Conservation (phyloP, 371 early-diverging fungal genomes). For the Umbelopsis sp. region DNA sequence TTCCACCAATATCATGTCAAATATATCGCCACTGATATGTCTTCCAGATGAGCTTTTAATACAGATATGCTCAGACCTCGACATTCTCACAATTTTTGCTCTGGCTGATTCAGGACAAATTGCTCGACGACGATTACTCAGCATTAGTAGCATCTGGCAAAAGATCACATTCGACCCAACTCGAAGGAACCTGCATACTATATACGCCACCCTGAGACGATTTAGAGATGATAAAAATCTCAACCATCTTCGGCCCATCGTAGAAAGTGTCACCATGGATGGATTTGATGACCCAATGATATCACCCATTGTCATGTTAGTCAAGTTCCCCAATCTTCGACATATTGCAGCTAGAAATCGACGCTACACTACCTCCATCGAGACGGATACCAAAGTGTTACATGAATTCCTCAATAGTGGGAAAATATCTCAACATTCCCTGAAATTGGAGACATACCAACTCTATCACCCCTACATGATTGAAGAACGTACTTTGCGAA, state of each 20-base stretch:
- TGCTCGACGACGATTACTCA: conserved; percentile 9
- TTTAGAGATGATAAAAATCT: conserved; percentile 28
- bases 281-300: conserved; percentile 41
- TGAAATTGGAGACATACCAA: conserved; percentile 33
- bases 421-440: conserved; percentile 25
- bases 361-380: conserved; percentile 40
- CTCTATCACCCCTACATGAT: conserved; percentile 46
- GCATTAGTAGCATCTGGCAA: conserved; percentile 33
- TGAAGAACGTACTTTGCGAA: conserved; percentile 32
- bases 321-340: conserved; percentile 44
- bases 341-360: conserved; percentile 38
- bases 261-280: conserved; percentile 48
- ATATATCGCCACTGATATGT: not conserved
- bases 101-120: not conserved
- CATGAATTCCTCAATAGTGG: conserved; percentile 39
- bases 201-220: conserved; percentile 48
- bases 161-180: conserved; percentile 37
- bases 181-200: conserved; percentile 26
- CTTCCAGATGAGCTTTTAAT: conserved; percentile 3
- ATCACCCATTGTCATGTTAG: conserved; percentile 48
- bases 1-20: not conserved
- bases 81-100: conserved; percentile 7
- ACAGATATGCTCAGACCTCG: conserved; percentile 7
- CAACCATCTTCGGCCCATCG: conserved; percentile 34
- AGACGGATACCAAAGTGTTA: conserved; percentile 42